Percentiles rank a stretch among this genome's conserved stretches.
Evolutionary conservation across 1,284 basidiomycete genomes (phyloP).

Genomic region (Ustilago xerochloae): DNA sequence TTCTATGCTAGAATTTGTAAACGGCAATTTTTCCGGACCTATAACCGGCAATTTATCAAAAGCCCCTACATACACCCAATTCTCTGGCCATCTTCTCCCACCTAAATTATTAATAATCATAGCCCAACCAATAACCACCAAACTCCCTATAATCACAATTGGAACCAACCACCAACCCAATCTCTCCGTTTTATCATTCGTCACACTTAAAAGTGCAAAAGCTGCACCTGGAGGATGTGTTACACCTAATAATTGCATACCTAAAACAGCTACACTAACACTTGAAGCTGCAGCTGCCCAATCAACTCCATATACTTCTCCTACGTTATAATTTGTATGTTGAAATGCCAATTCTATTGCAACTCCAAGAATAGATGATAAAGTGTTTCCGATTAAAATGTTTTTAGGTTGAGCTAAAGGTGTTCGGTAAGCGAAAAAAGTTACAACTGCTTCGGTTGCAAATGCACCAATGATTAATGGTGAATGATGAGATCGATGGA

Average conservation of each 20-base stretch:
- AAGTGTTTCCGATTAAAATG: slow-evolving; percentile 57
- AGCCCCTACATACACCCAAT: slow-evolving; percentile 39
- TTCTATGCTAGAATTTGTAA: slow-evolving; percentile 20
- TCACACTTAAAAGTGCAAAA: slow-evolving; percentile 48
- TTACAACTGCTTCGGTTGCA: slow-evolving; percentile 60
- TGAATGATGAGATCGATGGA: slow-evolving; percentile 33
- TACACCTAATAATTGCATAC: slow-evolving; percentile 59
- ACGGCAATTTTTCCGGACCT: slow-evolving; percentile 40
- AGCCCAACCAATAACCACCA: slow-evolving; percentile 60
- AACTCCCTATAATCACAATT: slow-evolving; percentile 21
- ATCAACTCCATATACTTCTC: slow-evolving; percentile 34
- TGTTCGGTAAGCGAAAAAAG: slow-evolving; percentile 49
- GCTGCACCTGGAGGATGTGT: slow-evolving; percentile 62
- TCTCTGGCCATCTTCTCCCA: slow-evolving; percentile 41
- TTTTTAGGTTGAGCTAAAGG: slow-evolving; percentile 58
- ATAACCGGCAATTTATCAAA: slow-evolving; percentile 37
- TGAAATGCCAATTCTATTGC: slow-evolving; percentile 50
- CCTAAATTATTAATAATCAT: slow-evolving; percentile 60
- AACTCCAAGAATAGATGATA: slow-evolving; percentile 54
- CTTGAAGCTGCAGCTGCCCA: slow-evolving; percentile 49
- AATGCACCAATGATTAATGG: slow-evolving; percentile 50
- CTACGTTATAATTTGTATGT: slow-evolving; percentile 39
- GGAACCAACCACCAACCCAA: slow-evolving; percentile 51
- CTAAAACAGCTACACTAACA: slow-evolving; percentile 39
- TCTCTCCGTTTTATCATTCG: slow-evolving; percentile 29